Percentiles rank a stretch among this genome's conserved stretches.
phyloP scores from a whole-genome alignment of 495 filamentous ascomycete species.

The Melanomma pulvis-pyrius region DNA sequence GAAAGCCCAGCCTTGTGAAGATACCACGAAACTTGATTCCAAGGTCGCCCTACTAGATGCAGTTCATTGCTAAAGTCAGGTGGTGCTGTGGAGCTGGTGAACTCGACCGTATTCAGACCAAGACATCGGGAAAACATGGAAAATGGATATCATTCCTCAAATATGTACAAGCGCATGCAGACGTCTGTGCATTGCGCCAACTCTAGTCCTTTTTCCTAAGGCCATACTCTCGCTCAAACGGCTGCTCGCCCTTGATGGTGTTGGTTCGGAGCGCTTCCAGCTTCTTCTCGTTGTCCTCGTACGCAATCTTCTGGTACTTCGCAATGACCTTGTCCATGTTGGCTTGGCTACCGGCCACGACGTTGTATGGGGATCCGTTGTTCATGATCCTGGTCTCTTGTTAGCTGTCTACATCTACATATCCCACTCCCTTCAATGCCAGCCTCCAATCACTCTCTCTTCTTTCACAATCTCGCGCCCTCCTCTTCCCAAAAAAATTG shows the following conservation, averaged over 20 bases:
- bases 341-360: conserved; percentile 61
- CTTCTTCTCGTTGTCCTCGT: conserved; percentile 55
- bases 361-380: conserved; percentile 63
- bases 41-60: too few relatives aligned
- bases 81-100: neutral
- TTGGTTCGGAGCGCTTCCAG: conserved; percentile 40
- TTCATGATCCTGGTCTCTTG: conserved; percentile 59
- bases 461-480: neutral
- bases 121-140: neutral
- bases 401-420: conserved; percentile 3
- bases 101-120: neutral
- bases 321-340: conserved; percentile 64
- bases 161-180: conserved; percentile 7
- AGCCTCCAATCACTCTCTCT: neutral
- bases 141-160: conserved; percentile 18
- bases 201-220: neutral
- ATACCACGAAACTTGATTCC: too few relatives aligned
- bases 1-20: neutral
- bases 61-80: too few relatives aligned
- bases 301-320: conserved; percentile 63
- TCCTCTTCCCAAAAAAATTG: conserved; percentile 1
- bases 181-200: neutral
- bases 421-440: neutral
- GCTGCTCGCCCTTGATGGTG: conserved; percentile 40
- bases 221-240: neutral